Evolutionary conservation across 2,329 filamentous ascomycete genomes (phyloP), one percentile per base, ranked within the genome.

Genomic region (Podosphaera xanthii): DNA sequence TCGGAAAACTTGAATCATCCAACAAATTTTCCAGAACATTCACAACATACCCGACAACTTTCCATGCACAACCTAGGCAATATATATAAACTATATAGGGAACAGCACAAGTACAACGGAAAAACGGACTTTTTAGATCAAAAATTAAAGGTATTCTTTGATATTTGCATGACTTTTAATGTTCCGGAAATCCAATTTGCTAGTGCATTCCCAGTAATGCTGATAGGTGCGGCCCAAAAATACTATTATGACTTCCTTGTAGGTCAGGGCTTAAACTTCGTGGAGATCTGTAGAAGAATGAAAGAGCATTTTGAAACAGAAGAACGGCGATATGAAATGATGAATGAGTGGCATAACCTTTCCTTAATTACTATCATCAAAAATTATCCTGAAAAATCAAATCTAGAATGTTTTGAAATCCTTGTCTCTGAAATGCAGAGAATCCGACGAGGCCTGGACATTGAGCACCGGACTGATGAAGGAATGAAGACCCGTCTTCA

Each of bases 251-350:
- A 48, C 22, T 35, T 35, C 31, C 31, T 49, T 30, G 38, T 33
- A 30, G 56, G 56, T 35, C 30, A 40, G 12, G 40, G 56, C 14
- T 22, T 48, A 35, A 30, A 6, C 10, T 58, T 58, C 34, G 31
- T 34, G 31, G 14, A 38, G 10, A 49, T 58, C 35, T n/a, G 38
- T 34, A 36, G 33, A 12, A 10, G 14, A 49, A 35, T 40, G 22
- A 48, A 48, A 58, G n/a, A 48, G 10, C 56, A 58, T 49, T 58
- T 58, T 48, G 56, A 58, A 33, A 58, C 10, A 34, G 56, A 38
- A 3, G 56, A 58, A 40, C 40, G n/a, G 9, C 56, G 33, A 30
- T 14, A 48, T 31, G n/a, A 58, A 35, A 30, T 58, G 35, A 42
- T 58, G 12, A 42, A 38, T n/a, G 46, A 30, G 9, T 57, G 22